Percentiles rank a stretch among this genome's conserved stretches.
Conservation (phyloP, 257 asterid genomes). For the Echites panduratus region DNA sequence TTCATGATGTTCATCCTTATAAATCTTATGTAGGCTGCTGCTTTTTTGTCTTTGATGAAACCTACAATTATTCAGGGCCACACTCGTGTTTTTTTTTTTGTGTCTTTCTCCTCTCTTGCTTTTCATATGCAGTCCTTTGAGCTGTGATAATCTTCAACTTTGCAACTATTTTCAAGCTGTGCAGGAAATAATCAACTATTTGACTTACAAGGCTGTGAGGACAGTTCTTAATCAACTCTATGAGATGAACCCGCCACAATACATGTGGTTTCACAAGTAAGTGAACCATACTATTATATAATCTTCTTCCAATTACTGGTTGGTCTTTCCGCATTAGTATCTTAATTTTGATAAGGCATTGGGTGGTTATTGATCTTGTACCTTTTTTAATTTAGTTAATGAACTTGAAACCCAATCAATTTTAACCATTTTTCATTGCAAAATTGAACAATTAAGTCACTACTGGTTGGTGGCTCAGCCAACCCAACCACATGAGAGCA, state of each 20-base stretch:
- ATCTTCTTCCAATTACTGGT: background rate
- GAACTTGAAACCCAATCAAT: too few relatives aligned
- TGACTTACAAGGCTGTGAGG: conserved; percentile 64
- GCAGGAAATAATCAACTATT: conserved; percentile 45
- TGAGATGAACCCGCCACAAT: conserved; percentile 63
- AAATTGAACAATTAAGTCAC: too few relatives aligned
- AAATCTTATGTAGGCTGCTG: background rate
- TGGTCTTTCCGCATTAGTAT: background rate
- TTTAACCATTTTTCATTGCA: too few relatives aligned
- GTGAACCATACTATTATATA: conserved; percentile 10
- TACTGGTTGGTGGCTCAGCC: too few relatives aligned
- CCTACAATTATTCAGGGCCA: too few relatives aligned
- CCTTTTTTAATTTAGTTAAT: too few relatives aligned
- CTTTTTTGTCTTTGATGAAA: too few relatives aligned
- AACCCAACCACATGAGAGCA: too few relatives aligned
- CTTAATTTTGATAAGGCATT: too few relatives aligned
- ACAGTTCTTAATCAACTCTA: conserved; percentile 66
- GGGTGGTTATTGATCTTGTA: too few relatives aligned
- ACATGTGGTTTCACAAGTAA: conserved; percentile 63
- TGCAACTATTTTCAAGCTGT: conserved; percentile 2
- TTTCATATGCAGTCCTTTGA: background rate
- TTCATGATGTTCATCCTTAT: too few relatives aligned
- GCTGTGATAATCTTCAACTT: background rate
- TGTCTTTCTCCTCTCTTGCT: background rate
- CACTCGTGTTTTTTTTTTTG: background rate